Conservation (phyloP, 495 filamentous ascomycete genomes). For the Neurospora discreta region DNA sequence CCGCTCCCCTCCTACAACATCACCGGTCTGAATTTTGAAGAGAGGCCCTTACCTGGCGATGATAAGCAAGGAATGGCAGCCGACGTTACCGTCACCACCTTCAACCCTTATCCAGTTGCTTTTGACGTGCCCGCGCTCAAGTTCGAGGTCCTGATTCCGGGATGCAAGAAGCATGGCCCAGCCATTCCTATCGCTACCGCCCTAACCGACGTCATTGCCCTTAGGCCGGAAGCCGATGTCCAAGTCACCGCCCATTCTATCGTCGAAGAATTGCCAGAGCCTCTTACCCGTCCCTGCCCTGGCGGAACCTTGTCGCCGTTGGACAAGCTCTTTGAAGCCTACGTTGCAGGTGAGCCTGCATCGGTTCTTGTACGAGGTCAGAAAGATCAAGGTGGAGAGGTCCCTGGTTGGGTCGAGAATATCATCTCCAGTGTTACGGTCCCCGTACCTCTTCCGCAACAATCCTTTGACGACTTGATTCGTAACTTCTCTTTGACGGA, state of each 20-base stretch:
- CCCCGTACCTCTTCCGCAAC: slow-evolving; percentile 72
- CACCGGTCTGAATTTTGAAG: slow-evolving; percentile 60
- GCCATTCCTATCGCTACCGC: slow-evolving; percentile 57
- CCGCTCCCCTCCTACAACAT: slow-evolving; percentile 68
- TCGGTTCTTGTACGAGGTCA: slow-evolving; percentile 74
- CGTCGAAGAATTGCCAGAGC: slow-evolving; percentile 57
- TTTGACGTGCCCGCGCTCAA: slow-evolving; percentile 65
- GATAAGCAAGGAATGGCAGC: slow-evolving; percentile 57
- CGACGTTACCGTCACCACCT: slow-evolving; percentile 56
- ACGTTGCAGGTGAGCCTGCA: slow-evolving; percentile 65
- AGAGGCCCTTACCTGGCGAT: slow-evolving; percentile 39
- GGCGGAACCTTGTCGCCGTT: slow-evolving; percentile 66
- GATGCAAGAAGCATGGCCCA: slow-evolving; percentile 60
- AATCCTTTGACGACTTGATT: slow-evolving; percentile 67
- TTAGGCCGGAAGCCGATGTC: slow-evolving; percentile 54
- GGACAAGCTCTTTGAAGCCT: slow-evolving; percentile 70
- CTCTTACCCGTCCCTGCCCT: slow-evolving; percentile 61
- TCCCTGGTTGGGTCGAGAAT: slow-evolving; percentile 71
- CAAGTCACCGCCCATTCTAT: slow-evolving; percentile 56
- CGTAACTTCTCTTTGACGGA: slow-evolving; percentile 75
- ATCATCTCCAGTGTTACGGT: slow-evolving; percentile 73
- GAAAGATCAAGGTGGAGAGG: slow-evolving; percentile 46
- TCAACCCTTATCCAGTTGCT: slow-evolving; percentile 64
- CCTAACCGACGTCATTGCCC: slow-evolving; percentile 49
- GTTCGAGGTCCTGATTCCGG: slow-evolving; percentile 74